Evolutionary conservation across 129 eudicot species (phyloP).

Genomic region (Glebionis coronaria): DNA sequence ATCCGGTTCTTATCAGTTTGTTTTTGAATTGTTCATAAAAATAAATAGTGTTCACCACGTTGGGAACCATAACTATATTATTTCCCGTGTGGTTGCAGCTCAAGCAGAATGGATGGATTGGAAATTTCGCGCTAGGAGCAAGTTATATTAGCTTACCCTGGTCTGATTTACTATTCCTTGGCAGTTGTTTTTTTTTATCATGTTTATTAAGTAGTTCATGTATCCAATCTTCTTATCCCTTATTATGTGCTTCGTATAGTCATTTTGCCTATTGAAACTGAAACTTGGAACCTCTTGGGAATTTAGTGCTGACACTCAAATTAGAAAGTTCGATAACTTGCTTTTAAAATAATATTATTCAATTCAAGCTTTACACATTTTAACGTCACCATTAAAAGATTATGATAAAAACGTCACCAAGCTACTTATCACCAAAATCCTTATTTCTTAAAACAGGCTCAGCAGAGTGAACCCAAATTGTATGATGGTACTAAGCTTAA

Average conservation of each 20-base stretch:
- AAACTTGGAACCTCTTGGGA: constrained; percentile 16
- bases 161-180: constrained; percentile 37
- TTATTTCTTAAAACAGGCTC: no score
- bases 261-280: constrained; percentile 11
- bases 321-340: no score
- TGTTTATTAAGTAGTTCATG: background rate
- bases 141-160: constrained; percentile 96
- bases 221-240: constrained; percentile 6
- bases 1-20: no score
- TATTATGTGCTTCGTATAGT: background rate
- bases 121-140: constrained; percentile 94
- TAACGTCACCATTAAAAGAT: no score
- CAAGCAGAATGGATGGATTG: constrained; percentile 98
- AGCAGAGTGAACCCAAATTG: no score
- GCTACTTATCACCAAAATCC: no score
- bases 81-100: constrained; percentile 53
- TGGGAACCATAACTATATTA: background rate
- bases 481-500: no score
- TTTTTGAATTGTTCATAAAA: background rate
- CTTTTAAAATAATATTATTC: no score
- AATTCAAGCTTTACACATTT: no score
- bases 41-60: background rate
- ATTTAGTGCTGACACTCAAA: no score
- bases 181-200: background rate
- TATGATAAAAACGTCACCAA: no score